These are phyloP conservation scores for Phialophora verrucosa DNA, from an alignment of 2,329 filamentous ascomycete species.

Conservation along the genomic window DNA sequence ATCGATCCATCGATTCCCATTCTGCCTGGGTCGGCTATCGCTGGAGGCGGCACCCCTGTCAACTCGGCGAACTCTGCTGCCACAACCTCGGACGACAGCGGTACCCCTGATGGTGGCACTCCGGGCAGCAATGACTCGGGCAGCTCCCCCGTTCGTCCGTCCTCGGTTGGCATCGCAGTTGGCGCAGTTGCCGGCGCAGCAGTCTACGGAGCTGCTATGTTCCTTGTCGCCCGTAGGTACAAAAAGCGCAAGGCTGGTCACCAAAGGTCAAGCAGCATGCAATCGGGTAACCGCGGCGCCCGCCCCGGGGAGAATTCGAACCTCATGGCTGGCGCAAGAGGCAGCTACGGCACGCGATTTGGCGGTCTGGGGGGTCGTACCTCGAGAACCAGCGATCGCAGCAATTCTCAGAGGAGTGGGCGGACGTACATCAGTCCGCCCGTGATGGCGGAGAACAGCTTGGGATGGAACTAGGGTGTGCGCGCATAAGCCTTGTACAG, in stretches of 20 bases:
- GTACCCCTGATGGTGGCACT: conserved; percentile 49
- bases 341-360: conserved; percentile 50
- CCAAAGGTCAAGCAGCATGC: conserved; percentile 76
- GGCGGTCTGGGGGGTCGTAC: conserved; percentile 49
- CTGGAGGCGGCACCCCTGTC: conserved; percentile 48
- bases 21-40: conserved; percentile 54
- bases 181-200: conserved; percentile 78
- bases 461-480: conserved; percentile 82
- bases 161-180: conserved; percentile 71
- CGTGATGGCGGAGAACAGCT: conserved; percentile 89
- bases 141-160: conserved; percentile 46
- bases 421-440: conserved; percentile 82
- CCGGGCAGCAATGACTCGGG: conserved; percentile 57
- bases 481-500: conserved; percentile 26
- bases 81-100: conserved; percentile 47
- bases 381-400: conserved; percentile 71
- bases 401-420: conserved; percentile 57
- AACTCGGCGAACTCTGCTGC: conserved; percentile 38
- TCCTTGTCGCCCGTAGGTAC: conserved; percentile 87
- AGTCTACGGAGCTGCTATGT: conserved; percentile 93
- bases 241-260: conserved; percentile 82
- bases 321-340: conserved; percentile 61
- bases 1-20: conserved; percentile 85
- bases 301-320: conserved; percentile 50
- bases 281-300: conserved; percentile 55